phyloP scores from a whole-genome alignment of 345 rosid genomes.

The Dimocarpus longan region DNA sequence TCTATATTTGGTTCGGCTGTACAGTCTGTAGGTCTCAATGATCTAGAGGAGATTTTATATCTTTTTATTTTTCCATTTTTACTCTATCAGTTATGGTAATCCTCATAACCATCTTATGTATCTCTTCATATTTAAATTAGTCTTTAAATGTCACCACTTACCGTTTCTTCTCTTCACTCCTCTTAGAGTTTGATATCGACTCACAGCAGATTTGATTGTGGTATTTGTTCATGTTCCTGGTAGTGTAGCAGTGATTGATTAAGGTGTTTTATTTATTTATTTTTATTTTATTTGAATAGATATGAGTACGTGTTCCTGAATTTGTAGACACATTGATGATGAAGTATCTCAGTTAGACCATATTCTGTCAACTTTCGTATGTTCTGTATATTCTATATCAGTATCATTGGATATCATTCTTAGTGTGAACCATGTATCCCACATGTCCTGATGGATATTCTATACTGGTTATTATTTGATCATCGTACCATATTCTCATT shows the following conservation, averaged over 20 bases:
- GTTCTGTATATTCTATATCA: background rate
- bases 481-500: no score
- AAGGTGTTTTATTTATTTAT: background rate
- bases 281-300: background rate
- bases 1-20: conserved; percentile 1
- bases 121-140: background rate
- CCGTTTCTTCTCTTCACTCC: background rate
- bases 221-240: background rate
- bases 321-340: background rate
- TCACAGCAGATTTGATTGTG: background rate
- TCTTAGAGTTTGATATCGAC: background rate
- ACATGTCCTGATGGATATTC: no score
- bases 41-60: conserved; percentile 13
- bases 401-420: background rate
- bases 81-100: background rate
- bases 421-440: no score
- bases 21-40: background rate
- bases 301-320: background rate
- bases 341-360: background rate
- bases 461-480: no score
- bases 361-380: background rate
- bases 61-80: background rate
- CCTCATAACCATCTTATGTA: background rate
- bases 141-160: background rate
- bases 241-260: background rate